Conservation (phyloP, 305 asterid genomes). For the Solanum hybrid region DNA sequence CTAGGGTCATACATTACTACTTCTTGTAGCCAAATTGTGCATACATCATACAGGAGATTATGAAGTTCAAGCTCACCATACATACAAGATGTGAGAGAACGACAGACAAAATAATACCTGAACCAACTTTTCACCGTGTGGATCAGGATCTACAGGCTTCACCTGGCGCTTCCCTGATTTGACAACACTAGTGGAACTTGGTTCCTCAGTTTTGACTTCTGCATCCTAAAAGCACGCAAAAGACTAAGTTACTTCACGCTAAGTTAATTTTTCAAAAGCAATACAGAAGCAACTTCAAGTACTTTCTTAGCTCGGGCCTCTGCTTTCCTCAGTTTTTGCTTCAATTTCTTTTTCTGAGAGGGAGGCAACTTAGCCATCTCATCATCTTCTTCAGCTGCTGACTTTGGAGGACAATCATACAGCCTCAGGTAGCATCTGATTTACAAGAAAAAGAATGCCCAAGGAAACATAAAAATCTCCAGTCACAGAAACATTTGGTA, state of each 20-base stretch:
- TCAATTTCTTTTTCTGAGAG: slow-evolving; percentile 89
- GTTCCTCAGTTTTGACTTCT: slow-evolving; percentile 73
- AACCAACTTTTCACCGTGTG: slow-evolving; percentile 81
- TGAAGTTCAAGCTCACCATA: not conserved
- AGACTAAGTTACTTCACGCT: not conserved
- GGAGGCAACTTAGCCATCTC: slow-evolving; percentile 80
- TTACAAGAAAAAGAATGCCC: not conserved
- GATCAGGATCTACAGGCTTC: slow-evolving; percentile 88
- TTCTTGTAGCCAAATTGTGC: not conserved
- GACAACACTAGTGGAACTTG: slow-evolving; percentile 44
- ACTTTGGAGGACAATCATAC: slow-evolving; percentile 83
- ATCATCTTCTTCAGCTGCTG: slow-evolving; percentile 74
- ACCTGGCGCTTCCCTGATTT: slow-evolving; percentile 75
- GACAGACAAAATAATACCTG: slow-evolving; percentile 40
- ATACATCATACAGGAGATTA: not conserved
- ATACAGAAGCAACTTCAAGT: slow-evolving; percentile 13
- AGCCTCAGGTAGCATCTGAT: slow-evolving; percentile 89
- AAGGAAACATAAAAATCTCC: not conserved
- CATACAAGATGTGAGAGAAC: not conserved
- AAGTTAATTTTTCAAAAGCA: slow-evolving; percentile 4
- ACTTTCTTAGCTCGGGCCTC: slow-evolving; percentile 98
- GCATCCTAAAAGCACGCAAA: slow-evolving; percentile 60
- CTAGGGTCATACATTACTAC: not conserved
- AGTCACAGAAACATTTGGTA: not conserved
- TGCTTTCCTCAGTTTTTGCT: slow-evolving; percentile 93